phyloP scores from a whole-genome alignment of 2,329 filamentous ascomycete species.

The Arthroderma sp. region DNA sequence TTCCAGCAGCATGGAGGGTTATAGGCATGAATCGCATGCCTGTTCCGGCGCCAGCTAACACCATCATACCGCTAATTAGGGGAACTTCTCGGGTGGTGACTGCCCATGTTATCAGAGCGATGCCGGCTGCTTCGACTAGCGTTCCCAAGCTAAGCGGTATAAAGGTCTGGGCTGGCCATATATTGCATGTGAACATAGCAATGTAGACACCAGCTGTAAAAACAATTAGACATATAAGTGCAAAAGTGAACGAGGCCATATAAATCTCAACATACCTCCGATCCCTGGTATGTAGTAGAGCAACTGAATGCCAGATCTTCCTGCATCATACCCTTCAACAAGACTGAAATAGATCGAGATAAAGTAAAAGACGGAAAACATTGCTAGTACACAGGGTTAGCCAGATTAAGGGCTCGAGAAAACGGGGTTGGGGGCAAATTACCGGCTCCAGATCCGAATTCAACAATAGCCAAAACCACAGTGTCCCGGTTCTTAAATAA shows the following conservation, averaged over 20 bases:
- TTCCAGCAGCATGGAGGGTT: conserved; percentile 49
- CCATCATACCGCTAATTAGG: conserved; percentile 54
- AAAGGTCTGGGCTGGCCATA: conserved; percentile 50
- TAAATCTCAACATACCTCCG: conserved; percentile 30
- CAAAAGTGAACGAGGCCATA: neutral
- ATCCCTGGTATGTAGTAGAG: conserved; percentile 53
- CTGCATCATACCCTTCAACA: conserved; percentile 41
- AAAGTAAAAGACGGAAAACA: conserved; percentile 52
- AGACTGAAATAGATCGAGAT: conserved; percentile 55
- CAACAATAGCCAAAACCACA: conserved; percentile 48
- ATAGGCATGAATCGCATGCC: conserved; percentile 54
- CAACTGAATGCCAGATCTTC: conserved; percentile 43
- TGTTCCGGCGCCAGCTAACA: conserved; percentile 48
- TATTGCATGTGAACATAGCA: conserved; percentile 48
- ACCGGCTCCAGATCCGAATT: conserved; percentile 45
- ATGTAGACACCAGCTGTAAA: conserved; percentile 40
- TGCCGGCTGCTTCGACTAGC: conserved; percentile 44
- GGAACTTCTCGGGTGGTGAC: conserved; percentile 36
- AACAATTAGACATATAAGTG: conserved; percentile 2
- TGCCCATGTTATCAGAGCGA: conserved; percentile 46
- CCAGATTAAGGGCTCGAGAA: conserved; percentile 48
- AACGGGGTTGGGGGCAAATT: conserved; percentile 13
- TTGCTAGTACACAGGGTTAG: conserved; percentile 39
- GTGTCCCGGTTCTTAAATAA: conserved; percentile 47
- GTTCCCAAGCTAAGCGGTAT: conserved; percentile 44